Conservation (phyloP, 2,329 filamentous ascomycete species). For the Trichoderma endophyticum region DNA sequence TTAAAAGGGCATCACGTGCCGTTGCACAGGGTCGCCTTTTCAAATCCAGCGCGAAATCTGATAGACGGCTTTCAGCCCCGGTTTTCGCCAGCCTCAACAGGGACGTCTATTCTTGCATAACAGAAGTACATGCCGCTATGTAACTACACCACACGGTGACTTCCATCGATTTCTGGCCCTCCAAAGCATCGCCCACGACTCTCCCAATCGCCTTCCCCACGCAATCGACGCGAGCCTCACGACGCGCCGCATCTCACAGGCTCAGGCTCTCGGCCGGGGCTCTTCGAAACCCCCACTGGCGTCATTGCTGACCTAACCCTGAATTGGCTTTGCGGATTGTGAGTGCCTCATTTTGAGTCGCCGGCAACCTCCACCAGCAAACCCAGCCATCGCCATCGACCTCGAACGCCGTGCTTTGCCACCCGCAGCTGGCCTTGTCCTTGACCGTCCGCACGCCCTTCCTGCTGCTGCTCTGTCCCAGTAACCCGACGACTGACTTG, state of each 20-base stretch:
- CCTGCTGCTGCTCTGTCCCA: neutral
- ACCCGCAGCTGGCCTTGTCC: neutral
- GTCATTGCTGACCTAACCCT: conserved; percentile 42
- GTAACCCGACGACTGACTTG: conserved; percentile 13
- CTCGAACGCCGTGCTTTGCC: conserved; percentile 18
- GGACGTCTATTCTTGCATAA: conserved; percentile 27
- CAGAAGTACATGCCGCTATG: conserved; percentile 34
- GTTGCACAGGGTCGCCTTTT: neutral
- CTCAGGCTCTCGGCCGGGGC: conserved; percentile 7
- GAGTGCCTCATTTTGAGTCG: conserved; percentile 38
- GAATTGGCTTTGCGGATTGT: conserved; percentile 31
- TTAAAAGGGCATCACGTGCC: conserved; percentile 18
- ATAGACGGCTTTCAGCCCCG: conserved; percentile 16
- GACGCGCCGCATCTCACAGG: conserved; percentile 3
- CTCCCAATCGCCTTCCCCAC: conserved; percentile 5
- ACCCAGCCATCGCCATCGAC: conserved; percentile 14
- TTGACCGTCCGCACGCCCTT: neutral
- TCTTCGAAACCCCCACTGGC: conserved; percentile 28
- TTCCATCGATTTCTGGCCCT: conserved; percentile 25
- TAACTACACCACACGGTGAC: conserved; percentile 35
- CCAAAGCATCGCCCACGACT: conserved; percentile 9
- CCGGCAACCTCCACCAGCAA: conserved; percentile 21
- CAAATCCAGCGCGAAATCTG: conserved; percentile 17
- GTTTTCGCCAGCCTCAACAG: conserved; percentile 25
- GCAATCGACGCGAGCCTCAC: conserved; percentile 13